Percentiles rank a stretch among this genome's conserved stretches.
phyloP scores from a whole-genome alignment of 1,284 basidiomycete genomes.

The Marasmius fiardii region DNA sequence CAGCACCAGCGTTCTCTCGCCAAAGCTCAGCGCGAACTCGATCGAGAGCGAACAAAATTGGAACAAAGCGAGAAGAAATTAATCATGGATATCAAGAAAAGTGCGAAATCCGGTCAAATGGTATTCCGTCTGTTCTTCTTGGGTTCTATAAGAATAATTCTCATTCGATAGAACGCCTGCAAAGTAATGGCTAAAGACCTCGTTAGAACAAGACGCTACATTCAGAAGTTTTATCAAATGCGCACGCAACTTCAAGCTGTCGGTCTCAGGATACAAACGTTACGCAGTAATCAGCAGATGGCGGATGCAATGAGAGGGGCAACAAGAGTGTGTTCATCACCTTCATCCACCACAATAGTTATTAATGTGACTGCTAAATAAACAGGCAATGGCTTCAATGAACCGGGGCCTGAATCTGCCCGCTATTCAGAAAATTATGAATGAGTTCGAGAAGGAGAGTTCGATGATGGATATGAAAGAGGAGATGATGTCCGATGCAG shows the following conservation, averaged over 20 bases:
- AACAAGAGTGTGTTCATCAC: constrained; percentile 66
- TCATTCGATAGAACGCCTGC: constrained; percentile 78
- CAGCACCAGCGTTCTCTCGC: constrained; percentile 95
- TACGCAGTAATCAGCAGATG: constrained; percentile 98
- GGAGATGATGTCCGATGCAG: constrained; percentile 99
- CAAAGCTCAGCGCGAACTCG: constrained; percentile 96
- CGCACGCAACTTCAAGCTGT: constrained; percentile 97
- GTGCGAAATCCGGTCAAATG: constrained; percentile 94
- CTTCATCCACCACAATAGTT: neutral
- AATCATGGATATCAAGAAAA: constrained; percentile 93
- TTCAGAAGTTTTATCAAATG: constrained; percentile 99
- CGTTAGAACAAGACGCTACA: constrained; percentile 90
- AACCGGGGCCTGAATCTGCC: constrained; percentile 95
- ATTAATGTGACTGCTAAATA: neutral
- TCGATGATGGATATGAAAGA: constrained; percentile 99
- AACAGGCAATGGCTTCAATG: constrained; percentile 97
- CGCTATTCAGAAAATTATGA: constrained; percentile 93
- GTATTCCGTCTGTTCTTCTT: constrained; percentile 38
- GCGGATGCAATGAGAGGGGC: constrained; percentile 99
- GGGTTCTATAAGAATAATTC: constrained; percentile 4
- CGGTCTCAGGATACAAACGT: constrained; percentile 91
- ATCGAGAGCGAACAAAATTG: constrained; percentile 91
- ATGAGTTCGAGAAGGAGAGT: constrained; percentile 96
- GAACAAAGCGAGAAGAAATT: constrained; percentile 96
- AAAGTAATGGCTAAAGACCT: constrained; percentile 99